Evolutionary conservation across 1,284 basidiomycete genomes (phyloP), one percentile per base, ranked within the genome.

Genomic region (Cutaneotrichosporon sp.): DNA sequence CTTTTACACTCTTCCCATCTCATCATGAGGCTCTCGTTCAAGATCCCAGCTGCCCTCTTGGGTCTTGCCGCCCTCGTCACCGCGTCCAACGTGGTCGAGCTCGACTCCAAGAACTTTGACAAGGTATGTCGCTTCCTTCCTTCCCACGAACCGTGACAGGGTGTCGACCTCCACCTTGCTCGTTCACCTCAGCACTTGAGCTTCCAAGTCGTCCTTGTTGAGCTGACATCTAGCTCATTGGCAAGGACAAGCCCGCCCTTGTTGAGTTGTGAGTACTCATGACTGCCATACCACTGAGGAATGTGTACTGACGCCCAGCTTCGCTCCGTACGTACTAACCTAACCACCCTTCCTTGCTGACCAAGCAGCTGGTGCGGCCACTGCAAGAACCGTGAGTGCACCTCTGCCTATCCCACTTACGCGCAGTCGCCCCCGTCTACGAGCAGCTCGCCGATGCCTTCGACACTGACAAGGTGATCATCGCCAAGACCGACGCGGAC

Each of bases 401-500:
- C 42, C 42, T 29, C 10, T 13, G 20, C 13, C n/a, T 16, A 29
- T 24, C 9, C n/a, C n/a, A n/a, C 74, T 79, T 68, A 67, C 77
- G 16, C 4, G 89, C 85, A 81, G 88, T 97, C 60, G 92, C 91
- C 0, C 94, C 94, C 13, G 80, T 82, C 4, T 97, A 91, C 69
- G 95, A 95, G 77, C 84, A 95, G 77, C 86, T 97, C 20, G 95
- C 88, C 38, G 90, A 95, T 72, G 89, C 90, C 13, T 97, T 88
- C 74, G 81, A 85, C 5, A 57, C 68, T 29, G 87, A 91, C 77
- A 91, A 90, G 75, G 90, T 97, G 25, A 70, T 92, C 58, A 87
- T 97, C 67, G 94, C 93, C 65, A 97, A 97, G 78, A 89, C 95
- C 7, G 93, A 97, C 70, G 94, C 92, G 1, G 94, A 97, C 72